Evolutionary conservation across 148 eudicot genomes (phyloP), one percentile per base, ranked within the genome.

Genomic region (Amaranthus cruentus): DNA sequence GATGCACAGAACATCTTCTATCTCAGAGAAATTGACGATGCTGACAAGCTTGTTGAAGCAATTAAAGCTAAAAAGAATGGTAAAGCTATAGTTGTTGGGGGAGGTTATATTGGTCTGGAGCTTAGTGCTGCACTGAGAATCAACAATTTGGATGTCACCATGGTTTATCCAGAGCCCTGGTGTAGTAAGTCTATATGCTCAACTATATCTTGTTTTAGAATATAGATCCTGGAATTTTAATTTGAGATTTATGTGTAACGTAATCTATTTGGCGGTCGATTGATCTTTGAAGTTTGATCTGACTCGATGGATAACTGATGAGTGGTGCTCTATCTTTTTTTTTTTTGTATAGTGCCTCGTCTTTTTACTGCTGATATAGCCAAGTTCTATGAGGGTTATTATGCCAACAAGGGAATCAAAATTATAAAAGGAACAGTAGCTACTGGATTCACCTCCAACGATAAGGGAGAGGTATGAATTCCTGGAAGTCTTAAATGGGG

Each of bases 151-250:
- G 94, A 92, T 69, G 99, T 96, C 77, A 83, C 66, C 42, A 96
- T 96, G 99, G 99, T 96, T 68, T 96, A 90, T 84, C 99, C 99
- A 46, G 99, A 96, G 83, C 99, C 99, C 43, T 92, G 97, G 97
- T 96, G 99, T 94, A 96, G 99, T 96, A 92, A 88, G 99, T 90
- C 38, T 38, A 42, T 2, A 64, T 69, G 14, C 71, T 76, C n/a
- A 7, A 58, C 28, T 44, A 10, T 47, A 21, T 53, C 4, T 12
- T 42, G 1, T 18, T 52, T 58, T 6, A 48, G 6, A 14, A 10
- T 43, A 48, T 10, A 50, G 72, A 15, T 72, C n/a, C 46, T 13
- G 51, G 18, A 38, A 11, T 14, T 38, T 10, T 3, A n/a, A 0
- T 3, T 6, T 6, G 11, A 38, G 58, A 68, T 42, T 2, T 64